phyloP scores from a whole-genome alignment of 2,329 filamentous ascomycete species.

The Aspergillus pseudoglaucus region DNA sequence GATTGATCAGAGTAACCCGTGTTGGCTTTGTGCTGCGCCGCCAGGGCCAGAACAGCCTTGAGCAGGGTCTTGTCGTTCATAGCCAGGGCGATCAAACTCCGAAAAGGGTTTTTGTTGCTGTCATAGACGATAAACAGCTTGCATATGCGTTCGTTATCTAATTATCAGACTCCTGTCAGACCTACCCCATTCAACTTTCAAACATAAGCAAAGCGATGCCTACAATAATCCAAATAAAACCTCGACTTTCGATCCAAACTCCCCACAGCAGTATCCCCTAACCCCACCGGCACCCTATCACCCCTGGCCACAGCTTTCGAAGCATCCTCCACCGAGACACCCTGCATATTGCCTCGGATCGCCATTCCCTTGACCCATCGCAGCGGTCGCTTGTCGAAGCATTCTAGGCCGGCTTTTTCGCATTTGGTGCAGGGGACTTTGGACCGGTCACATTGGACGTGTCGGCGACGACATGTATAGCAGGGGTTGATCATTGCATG shows the following conservation, averaged over 20 bases:
- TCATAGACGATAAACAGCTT: constrained; percentile 30
- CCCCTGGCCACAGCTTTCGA: background rate
- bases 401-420: constrained; percentile 26
- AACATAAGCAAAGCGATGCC: constrained; percentile 2
- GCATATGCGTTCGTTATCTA: constrained; percentile 31
- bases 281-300: constrained; percentile 4
- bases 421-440: constrained; percentile 27
- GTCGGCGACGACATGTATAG: constrained; percentile 32
- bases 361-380: constrained; percentile 33
- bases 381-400: constrained; percentile 25
- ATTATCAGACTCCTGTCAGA: background rate
- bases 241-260: constrained; percentile 16
- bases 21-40: constrained; percentile 29
- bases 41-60: constrained; percentile 28
- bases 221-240: constrained; percentile 32
- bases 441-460: constrained; percentile 29
- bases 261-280: constrained; percentile 10
- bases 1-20: constrained; percentile 15
- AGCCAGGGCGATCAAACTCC: constrained; percentile 25
- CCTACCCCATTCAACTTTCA: too few species aligned
- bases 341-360: constrained; percentile 27
- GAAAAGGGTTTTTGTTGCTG: constrained; percentile 28
- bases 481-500: constrained; percentile 15
- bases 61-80: constrained; percentile 21
- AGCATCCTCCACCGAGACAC: constrained; percentile 12